These are phyloP conservation scores for Apiospora phragmitis DNA, from an alignment of 2,329 filamentous ascomycete genomes.

Conservation along the genomic window DNA sequence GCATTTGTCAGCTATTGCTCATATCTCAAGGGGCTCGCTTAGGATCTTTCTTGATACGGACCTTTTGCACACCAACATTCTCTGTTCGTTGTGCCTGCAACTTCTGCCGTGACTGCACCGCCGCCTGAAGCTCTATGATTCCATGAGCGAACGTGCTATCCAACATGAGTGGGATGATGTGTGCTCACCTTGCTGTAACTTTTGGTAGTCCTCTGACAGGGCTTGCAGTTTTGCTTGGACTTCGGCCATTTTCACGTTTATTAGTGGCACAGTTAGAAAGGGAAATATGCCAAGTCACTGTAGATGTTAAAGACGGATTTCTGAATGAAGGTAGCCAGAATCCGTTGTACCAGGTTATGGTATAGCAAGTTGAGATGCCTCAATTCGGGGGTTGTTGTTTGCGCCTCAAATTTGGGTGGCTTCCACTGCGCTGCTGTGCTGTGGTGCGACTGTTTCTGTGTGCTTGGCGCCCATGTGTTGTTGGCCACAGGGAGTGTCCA, in stretches of 20 bases:
- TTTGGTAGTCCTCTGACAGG: slow-evolving; percentile 84
- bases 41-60: slow-evolving; percentile 33
- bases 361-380: not conserved
- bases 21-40: not conserved
- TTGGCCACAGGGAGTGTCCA: not conserved
- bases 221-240: slow-evolving; percentile 76
- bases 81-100: slow-evolving; percentile 94
- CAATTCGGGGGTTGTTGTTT: not conserved
- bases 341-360: not conserved
- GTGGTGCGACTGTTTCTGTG: not conserved
- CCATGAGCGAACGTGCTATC: not conserved
- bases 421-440: not conserved
- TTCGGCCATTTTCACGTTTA: slow-evolving; percentile 60
- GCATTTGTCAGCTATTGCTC: not conserved
- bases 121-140: slow-evolving; percentile 70
- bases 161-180: not conserved
- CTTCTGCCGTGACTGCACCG: slow-evolving; percentile 80
- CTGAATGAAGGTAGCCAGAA: not conserved
- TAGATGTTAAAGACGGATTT: not conserved
- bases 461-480: too few relatives aligned
- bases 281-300: not conserved
- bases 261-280: not conserved
- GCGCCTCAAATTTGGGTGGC: slow-evolving; percentile 6
- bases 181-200: slow-evolving; percentile 75
- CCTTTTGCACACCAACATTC: slow-evolving; percentile 84